Conservation (phyloP, 805 yeast species). For the Ogataea trehalophila region DNA sequence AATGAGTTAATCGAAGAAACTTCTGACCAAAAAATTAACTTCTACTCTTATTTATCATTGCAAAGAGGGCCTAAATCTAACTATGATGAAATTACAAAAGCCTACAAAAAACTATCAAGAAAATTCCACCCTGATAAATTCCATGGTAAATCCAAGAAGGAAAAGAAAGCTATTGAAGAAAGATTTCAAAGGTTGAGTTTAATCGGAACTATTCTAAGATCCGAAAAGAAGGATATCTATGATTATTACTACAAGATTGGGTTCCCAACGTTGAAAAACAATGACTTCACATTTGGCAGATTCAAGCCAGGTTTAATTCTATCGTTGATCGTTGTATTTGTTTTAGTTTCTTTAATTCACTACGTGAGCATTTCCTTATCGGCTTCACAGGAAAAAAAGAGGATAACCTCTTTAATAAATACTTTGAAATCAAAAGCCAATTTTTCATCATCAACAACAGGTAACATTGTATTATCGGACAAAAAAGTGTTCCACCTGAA, state of each 20-base stretch:
- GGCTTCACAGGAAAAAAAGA: conserved; percentile 50
- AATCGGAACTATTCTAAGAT: conserved; percentile 68
- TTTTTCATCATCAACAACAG: conserved; percentile 1
- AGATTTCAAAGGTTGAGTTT: conserved; percentile 74
- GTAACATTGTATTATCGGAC: conserved; percentile 37
- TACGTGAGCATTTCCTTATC: conserved; percentile 50
- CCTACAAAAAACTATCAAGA: conserved; percentile 67
- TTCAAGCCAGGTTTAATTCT: conserved; percentile 62
- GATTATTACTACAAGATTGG: conserved; percentile 82
- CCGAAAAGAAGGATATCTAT: conserved; percentile 62
- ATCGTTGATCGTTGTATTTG: conserved; percentile 45
- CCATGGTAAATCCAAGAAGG: conserved; percentile 20
- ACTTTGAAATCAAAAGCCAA: conserved; percentile 47
- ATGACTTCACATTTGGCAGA: conserved; percentile 58
- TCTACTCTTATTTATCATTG: conserved; percentile 64
- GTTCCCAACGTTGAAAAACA: conserved; percentile 75
- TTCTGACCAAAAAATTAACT: conserved; percentile 39
- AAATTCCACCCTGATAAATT: conserved; percentile 84
- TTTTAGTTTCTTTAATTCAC: conserved; percentile 54
- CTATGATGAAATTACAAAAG: conserved; percentile 52
- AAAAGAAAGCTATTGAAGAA: conserved; percentile 51
- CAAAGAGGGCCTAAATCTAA: conserved; percentile 38
- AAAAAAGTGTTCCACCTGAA: conserved; percentile 40
- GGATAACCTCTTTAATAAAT: conserved; percentile 45
- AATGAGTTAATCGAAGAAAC: conserved; percentile 61